phyloP scores from a whole-genome alignment of 2,329 filamentous ascomycete species.

The Harringtonia aguacate region DNA sequence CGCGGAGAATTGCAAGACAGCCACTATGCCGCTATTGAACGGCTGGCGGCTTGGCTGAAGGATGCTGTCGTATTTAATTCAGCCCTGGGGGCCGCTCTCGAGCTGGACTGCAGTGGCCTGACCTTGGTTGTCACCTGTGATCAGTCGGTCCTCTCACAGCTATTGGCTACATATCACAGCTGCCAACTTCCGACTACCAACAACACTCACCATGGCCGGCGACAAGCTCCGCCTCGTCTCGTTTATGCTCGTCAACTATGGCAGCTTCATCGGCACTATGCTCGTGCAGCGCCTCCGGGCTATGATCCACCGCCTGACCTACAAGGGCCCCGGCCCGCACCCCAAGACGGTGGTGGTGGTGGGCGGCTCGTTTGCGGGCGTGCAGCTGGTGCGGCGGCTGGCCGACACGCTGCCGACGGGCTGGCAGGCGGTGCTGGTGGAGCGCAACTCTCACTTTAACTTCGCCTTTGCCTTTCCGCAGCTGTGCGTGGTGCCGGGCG shows the following conservation, averaged over 20 bases:
- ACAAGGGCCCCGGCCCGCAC: conserved; percentile 5
- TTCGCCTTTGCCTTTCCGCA: conserved; percentile 50
- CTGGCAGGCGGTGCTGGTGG: conserved; percentile 44
- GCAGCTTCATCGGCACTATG: not conserved
- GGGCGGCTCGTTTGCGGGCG: conserved; percentile 48
- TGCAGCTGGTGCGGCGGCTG: conserved; percentile 35
- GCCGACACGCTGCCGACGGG: conserved; percentile 35
- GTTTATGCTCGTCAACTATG: not conserved
- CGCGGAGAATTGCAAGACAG: too few species aligned
- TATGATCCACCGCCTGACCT: conserved; percentile 6
- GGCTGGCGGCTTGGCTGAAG: too few species aligned
- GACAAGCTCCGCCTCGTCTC: conserved; percentile 5
- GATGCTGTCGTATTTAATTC: too few species aligned
- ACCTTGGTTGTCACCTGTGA: too few species aligned
- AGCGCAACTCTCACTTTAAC: conserved; percentile 51
- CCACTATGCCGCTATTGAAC: too few species aligned
- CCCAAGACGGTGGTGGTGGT: conserved; percentile 41
- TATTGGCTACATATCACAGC: too few species aligned
- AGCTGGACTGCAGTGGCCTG: too few species aligned
- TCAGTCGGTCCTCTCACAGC: too few species aligned
- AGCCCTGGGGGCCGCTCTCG: too few species aligned
- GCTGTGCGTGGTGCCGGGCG: conserved; percentile 42
- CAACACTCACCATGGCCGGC: conserved; percentile 1
- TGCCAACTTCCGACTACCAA: not conserved
- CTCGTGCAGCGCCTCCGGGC: not conserved